Base-by-base conservation (phyloP, 2,329 filamentous ascomycete genomes). In the Alternaria sp. region DNA sequence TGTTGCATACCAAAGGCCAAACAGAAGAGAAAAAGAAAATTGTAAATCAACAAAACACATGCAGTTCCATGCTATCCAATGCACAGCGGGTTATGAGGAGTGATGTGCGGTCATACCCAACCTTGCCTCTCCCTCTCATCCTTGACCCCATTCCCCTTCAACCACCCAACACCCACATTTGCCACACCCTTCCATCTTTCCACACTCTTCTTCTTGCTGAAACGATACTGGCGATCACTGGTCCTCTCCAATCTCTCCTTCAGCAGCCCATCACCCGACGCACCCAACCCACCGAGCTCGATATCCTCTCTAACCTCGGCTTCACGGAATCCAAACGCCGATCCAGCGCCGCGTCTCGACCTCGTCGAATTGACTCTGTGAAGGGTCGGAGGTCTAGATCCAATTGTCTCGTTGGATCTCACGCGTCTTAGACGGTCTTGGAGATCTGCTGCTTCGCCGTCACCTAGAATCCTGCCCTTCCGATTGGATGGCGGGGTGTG, bases 231-330 rank as follows among this genome's bases (percentile, higher is more conserved):
- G 9, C 72, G 66, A 24, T 72, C 72, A 21, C 69, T 69, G 44
- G 69, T 72, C 41, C 62, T 69, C 53, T 77, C 74, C 2, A 77
- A 59, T 5, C 74, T 62, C 34, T 71, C 65, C 51, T 72, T 72
- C 61, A 77, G 71, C 9, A 68, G 67, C 4, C 61, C 66, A 23
- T 74, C 67, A 3, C 67, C 66, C 5, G 60, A 63, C 1, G 64
- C 41, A 17, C 66, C 69, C 6, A 77, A 24, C 0, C 70, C 70
- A 21, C 65, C 70, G 5, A 76, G 67, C 42, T 76, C 75, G 31
- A 75, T 71, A 37, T 77, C 75, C n/a, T 77, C 75, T 21, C 69
- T 60, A 8, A 77, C 70, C 57, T 77, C 76, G 2, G 74, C 74
- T 51, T 78, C 76, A 36, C 76, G 63, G 57, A 78, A 78, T 1